These are phyloP conservation scores for Oenanthe sinensis DNA, from an alignment of 129 eudicot species.

Conservation along the genomic window DNA sequence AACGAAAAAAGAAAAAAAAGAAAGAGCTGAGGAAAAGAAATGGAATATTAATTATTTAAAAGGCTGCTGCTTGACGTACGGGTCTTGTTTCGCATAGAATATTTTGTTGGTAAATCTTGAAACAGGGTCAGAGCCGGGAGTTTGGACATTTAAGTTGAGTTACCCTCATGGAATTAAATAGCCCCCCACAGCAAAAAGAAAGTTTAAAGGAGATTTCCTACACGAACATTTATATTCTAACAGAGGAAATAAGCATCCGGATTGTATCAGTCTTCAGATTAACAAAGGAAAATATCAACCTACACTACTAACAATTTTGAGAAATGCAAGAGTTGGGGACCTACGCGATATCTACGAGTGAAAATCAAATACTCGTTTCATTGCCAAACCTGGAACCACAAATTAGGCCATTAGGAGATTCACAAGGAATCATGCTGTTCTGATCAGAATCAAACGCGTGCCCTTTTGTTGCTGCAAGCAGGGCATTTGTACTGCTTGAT, in stretches of 20 bases:
- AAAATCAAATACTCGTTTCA: conserved; percentile 11
- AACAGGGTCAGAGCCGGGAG: no score
- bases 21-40: no score
- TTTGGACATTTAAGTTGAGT: no score
- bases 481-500: conserved; percentile 67
- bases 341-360: conserved; percentile 17
- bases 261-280: not conserved
- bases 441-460: conserved; percentile 31
- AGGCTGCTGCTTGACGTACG: no score
- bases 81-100: no score
- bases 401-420: conserved; percentile 21
- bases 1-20: no score
- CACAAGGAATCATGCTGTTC: conserved; percentile 5
- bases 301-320: conserved; percentile 6
- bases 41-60: no score
- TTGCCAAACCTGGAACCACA: not conserved
- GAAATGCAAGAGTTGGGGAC: conserved; percentile 20
- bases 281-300: not conserved
- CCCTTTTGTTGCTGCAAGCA: conserved; percentile 53
- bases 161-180: no score
- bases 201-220: not conserved
- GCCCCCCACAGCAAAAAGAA: not conserved
- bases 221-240: not conserved
- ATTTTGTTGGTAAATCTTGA: no score
- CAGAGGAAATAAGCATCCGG: not conserved